Evolutionary conservation across 345 rosid species (phyloP), one percentile per base, ranked within the genome.

Genomic region (Angophora floribunda): DNA sequence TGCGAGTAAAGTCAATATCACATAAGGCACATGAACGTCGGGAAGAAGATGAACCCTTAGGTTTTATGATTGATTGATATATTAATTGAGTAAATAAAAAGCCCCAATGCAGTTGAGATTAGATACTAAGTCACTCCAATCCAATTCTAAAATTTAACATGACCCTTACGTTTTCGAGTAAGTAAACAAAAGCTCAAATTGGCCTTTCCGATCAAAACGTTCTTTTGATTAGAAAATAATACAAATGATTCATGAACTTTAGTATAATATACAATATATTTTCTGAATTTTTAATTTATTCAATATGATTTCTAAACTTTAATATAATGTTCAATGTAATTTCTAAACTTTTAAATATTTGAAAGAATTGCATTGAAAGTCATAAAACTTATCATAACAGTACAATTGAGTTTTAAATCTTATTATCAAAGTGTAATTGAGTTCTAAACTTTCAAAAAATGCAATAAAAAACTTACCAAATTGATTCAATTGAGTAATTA

Each of bases 321-420:
- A 55, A 9, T 55, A 0, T 0, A 22, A 55, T 22, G 0, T 55
- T 55, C 2, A 55, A 22, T 55, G 1, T 55, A 0, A 55, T 55
- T 28, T 0, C 0, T 0, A 0, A 55, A 9, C 1, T 22, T 55
- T 55, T 22, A 9, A 55, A 4, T 9, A 55, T 55, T 55, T 55
- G 13, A 12, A 21, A 8, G 0, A 55, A 22, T 1, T 55, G 5
- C 61, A 55, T 55, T 22, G 22, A 4, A 55, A 21, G 13, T 0
- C 12, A 0, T 22, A 3, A 1, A 55, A 55, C 1, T 55, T 22
- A 55, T 55, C 1, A 8, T 0, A 0, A 9, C 4, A 21, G 2
- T 8, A 1, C 6, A 21, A 55, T 55, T 55, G 1, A 55, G 5
- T 55, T 3, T 0, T 55, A 55, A 22, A 55, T 21, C 13, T 55